These are phyloP conservation scores for Chrysosporium keratinophilum DNA, from an alignment of 2,329 filamentous ascomycete genomes.

Conservation along the genomic window DNA sequence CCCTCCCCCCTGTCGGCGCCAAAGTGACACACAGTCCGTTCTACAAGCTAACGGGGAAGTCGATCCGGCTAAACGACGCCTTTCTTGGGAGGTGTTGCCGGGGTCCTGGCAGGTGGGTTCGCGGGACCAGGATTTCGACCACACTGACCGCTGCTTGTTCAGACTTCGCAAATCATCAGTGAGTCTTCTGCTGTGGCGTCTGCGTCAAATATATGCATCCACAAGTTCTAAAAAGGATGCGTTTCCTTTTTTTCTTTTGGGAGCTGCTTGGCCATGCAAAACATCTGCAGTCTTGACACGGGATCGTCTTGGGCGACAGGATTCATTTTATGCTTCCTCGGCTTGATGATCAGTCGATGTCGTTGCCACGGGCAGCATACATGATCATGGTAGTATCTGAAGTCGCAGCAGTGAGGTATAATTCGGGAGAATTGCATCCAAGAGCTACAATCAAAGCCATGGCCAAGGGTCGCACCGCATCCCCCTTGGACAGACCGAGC, in stretches of 20 bases:
- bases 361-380: too few relatives aligned
- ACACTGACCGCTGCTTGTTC: slow-evolving; percentile 9
- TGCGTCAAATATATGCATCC: not conserved
- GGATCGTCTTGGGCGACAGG: not conserved
- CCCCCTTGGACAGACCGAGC: not conserved
- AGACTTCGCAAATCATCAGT: not conserved
- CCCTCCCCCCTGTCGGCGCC: too few relatives aligned
- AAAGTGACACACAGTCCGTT: too few relatives aligned
- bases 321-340: too few relatives aligned
- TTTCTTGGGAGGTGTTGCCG: too few relatives aligned
- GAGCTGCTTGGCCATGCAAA: slow-evolving; percentile 2
- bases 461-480: not conserved
- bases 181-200: not conserved
- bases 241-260: not conserved
- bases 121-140: not conserved
- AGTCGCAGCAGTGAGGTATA: too few relatives aligned
- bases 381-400: too few relatives aligned
- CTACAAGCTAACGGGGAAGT: too few relatives aligned
- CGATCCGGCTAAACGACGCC: too few relatives aligned
- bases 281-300: slow-evolving; percentile 4
- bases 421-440: not conserved
- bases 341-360: too few relatives aligned
- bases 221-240: not conserved
- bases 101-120: not conserved
- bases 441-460: not conserved